phyloP scores from a whole-genome alignment of 2,329 filamentous ascomycete species.

The Epichloe elymi region DNA sequence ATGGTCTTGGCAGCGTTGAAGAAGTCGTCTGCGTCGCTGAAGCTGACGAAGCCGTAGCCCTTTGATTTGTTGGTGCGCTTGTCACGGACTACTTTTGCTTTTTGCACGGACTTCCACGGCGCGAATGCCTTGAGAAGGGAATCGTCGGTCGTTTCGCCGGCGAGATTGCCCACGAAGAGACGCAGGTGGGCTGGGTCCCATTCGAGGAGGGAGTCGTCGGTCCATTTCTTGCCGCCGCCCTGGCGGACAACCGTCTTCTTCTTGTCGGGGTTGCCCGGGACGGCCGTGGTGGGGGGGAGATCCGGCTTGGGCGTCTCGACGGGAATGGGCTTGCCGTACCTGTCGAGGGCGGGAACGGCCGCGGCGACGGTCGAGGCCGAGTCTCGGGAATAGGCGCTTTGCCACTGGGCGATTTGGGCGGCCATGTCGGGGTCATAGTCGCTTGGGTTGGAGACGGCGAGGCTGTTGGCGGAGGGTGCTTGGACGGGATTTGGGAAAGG shows the following conservation, averaged over 20 bases:
- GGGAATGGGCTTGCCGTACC: slow-evolving; percentile 19
- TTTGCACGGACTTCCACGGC: slow-evolving; percentile 76
- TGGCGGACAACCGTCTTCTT: slow-evolving; percentile 79
- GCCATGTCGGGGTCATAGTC: slow-evolving; percentile 65
- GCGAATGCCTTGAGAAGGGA: slow-evolving; percentile 88
- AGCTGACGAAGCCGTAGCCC: slow-evolving; percentile 93
- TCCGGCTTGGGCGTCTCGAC: slow-evolving; percentile 17
- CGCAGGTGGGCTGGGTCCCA: slow-evolving; percentile 94
- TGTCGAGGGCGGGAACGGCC: slow-evolving; percentile 16
- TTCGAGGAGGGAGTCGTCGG: slow-evolving; percentile 75
- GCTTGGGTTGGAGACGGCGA: slow-evolving; percentile 19
- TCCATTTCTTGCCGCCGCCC: slow-evolving; percentile 88
- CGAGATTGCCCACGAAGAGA: slow-evolving; percentile 91
- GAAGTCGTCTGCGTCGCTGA: slow-evolving; percentile 89
- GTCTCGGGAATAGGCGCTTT: slow-evolving; percentile 60
- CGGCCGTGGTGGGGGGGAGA: slow-evolving; percentile 27
- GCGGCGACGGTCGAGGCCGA: slow-evolving; percentile 14
- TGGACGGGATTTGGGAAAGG: slow-evolving; percentile 58
- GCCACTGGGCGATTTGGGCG: slow-evolving; percentile 88
- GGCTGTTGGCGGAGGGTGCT: slow-evolving; percentile 15
- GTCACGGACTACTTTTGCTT: slow-evolving; percentile 86
- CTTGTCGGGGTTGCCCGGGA: slow-evolving; percentile 42
- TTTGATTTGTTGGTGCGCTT: slow-evolving; percentile 94
- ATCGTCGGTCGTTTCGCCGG: slow-evolving; percentile 94
- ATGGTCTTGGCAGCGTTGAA: slow-evolving; percentile 95